Evolutionary conservation across 108 stramenopile species (phyloP).

Genomic region (Chaetoceros muelleri): DNA sequence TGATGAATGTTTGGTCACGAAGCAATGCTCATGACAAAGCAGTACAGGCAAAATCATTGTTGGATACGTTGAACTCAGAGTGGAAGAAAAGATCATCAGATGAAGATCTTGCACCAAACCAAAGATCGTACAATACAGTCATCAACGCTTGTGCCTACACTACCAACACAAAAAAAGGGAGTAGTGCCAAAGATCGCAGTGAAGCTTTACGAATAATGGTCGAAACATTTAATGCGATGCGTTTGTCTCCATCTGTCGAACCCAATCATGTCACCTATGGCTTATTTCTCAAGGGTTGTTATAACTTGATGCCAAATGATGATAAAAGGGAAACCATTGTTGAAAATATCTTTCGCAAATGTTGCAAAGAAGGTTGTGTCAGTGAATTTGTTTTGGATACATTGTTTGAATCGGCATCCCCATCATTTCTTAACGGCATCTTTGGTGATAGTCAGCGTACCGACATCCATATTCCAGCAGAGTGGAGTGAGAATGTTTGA

Average conservation of each 20-base stretch:
- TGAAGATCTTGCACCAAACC: conserved; percentile 2
- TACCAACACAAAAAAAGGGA: conserved; percentile 2
- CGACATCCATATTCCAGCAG: conserved; percentile 17
- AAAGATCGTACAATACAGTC: conserved; percentile 12
- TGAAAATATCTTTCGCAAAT: conserved; percentile 25
- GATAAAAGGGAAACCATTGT: conserved; percentile 28
- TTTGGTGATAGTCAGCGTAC: conserved; percentile 25
- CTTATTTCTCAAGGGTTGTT: conserved; percentile 26
- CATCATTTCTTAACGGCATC: conserved; percentile 20
- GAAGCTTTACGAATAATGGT: conserved; percentile 31
- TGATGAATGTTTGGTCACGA: conserved; percentile 32
- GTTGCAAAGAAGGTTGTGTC: conserved; percentile 29
- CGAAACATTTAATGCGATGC: conserved; percentile 14
- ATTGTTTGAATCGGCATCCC: conserved; percentile 18
- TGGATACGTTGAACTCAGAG: conserved; percentile 24
- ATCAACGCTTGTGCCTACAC: conserved; percentile 30
- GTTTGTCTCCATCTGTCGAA: background rate
- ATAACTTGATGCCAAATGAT: conserved; percentile 20
- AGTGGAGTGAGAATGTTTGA: conserved; percentile 31
- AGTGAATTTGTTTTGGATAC: conserved; percentile 24
- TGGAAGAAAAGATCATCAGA: conserved; percentile 4
- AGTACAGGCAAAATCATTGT: conserved; percentile 20
- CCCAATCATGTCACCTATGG: conserved; percentile 10
- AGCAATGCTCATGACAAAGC: conserved; percentile 45
- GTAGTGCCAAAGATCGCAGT: conserved; percentile 9